A percentile compares a stretch with the other conserved stretches of the same genome.
These are phyloP conservation scores for Exophiala aquamarina DNA, from an alignment of 2,329 filamentous ascomycete genomes.

Conservation along the genomic window DNA sequence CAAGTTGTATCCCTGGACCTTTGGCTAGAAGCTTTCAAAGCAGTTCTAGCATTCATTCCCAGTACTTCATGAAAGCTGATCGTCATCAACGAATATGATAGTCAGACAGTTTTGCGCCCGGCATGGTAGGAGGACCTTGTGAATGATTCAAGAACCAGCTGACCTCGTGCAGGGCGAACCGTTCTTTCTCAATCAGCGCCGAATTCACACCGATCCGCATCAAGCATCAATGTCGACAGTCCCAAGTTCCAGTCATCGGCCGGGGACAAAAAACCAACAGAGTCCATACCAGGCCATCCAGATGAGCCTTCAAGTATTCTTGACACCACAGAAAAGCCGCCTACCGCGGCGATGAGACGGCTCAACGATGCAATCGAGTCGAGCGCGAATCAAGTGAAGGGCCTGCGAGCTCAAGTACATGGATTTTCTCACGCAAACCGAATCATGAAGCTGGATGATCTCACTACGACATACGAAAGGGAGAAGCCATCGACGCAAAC, in stretches of 20 bases:
- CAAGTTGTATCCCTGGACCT: too few species aligned
- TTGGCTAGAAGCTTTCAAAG: too few species aligned
- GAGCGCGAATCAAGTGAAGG: neutral
- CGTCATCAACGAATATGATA: conserved; percentile 20
- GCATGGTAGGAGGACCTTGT: conserved; percentile 22
- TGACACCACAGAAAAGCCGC: conserved; percentile 19
- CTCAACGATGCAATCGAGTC: conserved; percentile 13
- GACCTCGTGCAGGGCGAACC: conserved; percentile 24
- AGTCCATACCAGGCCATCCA: conserved; percentile 22
- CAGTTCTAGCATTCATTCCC: neutral
- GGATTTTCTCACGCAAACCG: conserved; percentile 15
- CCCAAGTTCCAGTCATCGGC: conserved; percentile 20
- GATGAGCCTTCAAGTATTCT: conserved; percentile 26
- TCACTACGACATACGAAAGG: neutral
- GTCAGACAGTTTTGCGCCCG: conserved; percentile 27
- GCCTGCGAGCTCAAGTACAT: conserved; percentile 14
- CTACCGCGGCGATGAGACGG: conserved; percentile 9
- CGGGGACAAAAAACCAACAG: conserved; percentile 15
- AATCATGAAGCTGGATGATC: conserved; percentile 5
- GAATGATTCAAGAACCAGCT: conserved; percentile 2
- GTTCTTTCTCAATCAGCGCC: conserved; percentile 22
- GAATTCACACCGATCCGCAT: conserved; percentile 11
- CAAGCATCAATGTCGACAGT: conserved; percentile 18
- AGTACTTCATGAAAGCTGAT: too few species aligned
- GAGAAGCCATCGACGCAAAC: neutral